Percentiles rank a stretch among this genome's conserved stretches.
Conservation (phyloP, 805 yeast species). For the Clavispora phyllophila region DNA sequence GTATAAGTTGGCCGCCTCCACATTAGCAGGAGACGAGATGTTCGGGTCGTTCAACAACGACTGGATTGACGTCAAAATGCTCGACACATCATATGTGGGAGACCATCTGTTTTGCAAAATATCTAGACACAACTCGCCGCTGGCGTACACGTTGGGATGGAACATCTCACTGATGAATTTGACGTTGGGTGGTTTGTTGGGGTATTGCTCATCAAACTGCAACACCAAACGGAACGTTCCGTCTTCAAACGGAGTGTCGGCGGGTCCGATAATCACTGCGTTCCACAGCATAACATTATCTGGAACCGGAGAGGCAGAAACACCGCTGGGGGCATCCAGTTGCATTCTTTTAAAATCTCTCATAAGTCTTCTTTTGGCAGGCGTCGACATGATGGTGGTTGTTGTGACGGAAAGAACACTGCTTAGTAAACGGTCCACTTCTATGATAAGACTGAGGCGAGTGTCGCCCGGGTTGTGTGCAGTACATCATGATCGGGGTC, state of each 20-base stretch:
- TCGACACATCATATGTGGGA: slow-evolving; percentile 96
- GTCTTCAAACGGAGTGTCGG: slow-evolving; percentile 96
- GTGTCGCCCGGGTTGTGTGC: neutral
- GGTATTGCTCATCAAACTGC: slow-evolving; percentile 95
- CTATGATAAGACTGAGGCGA: neutral
- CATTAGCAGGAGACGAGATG: slow-evolving; percentile 94
- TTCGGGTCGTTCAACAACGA: slow-evolving; percentile 92
- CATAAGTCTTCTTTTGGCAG: slow-evolving; percentile 98
- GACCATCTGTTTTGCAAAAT: slow-evolving; percentile 97
- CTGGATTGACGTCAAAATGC: slow-evolving; percentile 89
- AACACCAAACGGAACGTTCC: slow-evolving; percentile 86
- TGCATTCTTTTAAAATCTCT: slow-evolving; percentile 97
- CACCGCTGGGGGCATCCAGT: slow-evolving; percentile 97
- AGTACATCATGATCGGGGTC: neutral
- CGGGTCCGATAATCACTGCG: slow-evolving; percentile 96
- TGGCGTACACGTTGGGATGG: slow-evolving; percentile 95
- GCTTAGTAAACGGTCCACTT: neutral
- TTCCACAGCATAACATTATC: slow-evolving; percentile 98
- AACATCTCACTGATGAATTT: slow-evolving; percentile 92
- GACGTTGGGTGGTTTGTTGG: slow-evolving; percentile 93
- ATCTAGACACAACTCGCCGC: slow-evolving; percentile 93
- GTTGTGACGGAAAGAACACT: neutral
- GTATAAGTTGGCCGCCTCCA: slow-evolving; percentile 93
- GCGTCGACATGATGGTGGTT: slow-evolving; percentile 70
- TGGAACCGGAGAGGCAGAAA: slow-evolving; percentile 93